Percentiles rank a stretch among this genome's conserved stretches.
Conservation (phyloP, 2,329 filamentous ascomycete genomes). For the Arthroderma sp. region DNA sequence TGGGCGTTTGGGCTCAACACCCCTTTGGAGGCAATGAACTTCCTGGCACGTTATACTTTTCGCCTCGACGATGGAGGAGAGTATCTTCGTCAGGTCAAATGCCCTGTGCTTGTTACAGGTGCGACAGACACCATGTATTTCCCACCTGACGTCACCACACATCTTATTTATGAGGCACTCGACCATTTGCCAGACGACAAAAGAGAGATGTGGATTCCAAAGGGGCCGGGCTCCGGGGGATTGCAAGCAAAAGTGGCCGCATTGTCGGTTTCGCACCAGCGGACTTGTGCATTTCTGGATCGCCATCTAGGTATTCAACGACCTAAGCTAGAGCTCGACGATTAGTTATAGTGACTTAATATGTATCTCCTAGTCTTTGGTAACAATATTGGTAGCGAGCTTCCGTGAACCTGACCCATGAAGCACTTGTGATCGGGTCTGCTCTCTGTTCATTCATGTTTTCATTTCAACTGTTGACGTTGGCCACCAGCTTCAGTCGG, state of each 20-base stretch:
- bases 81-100: neutral
- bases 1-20: neutral
- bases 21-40: neutral
- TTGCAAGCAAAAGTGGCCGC: slow-evolving; percentile 3
- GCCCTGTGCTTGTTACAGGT: slow-evolving; percentile 1
- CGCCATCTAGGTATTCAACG: slow-evolving; percentile 1
- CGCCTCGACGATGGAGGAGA: neutral
- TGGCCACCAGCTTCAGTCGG: too few species aligned
- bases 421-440: too few species aligned
- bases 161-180: neutral
- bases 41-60: neutral
- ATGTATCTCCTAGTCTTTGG: too few species aligned
- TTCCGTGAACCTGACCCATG: too few species aligned
- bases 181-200: neutral
- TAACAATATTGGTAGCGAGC: too few species aligned
- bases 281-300: slow-evolving; percentile 3
- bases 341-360: too few species aligned
- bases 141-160: neutral
- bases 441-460: too few species aligned
- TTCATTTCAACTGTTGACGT: too few species aligned
- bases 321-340: too few species aligned
- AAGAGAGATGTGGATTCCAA: slow-evolving; percentile 3
- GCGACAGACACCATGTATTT: neutral
- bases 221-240: neutral
- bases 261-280: neutral